Conservation (phyloP, 305 asterid species). For the Fraxinus floribunda region DNA sequence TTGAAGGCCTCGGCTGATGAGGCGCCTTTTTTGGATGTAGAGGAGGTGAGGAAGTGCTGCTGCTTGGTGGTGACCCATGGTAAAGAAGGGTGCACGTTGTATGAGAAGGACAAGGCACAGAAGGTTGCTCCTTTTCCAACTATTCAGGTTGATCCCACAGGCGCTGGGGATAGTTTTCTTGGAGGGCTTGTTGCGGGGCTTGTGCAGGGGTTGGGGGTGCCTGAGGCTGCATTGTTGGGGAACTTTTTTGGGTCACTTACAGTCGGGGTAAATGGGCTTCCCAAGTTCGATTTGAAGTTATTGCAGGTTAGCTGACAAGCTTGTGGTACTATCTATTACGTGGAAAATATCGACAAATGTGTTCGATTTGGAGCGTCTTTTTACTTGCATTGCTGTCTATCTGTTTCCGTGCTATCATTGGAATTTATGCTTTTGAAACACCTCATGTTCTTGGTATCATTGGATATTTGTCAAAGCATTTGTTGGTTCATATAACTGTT, state of each 20-base stretch:
- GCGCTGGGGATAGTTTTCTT: constrained; percentile 94
- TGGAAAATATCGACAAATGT: not conserved
- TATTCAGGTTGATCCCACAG: constrained; percentile 86
- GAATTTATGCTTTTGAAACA: not conserved
- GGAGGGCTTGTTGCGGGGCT: constrained; percentile 87
- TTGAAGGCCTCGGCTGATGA: constrained; percentile 86
- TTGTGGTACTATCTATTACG: not conserved
- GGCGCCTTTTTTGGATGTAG: constrained; percentile 65
- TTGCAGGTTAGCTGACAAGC: constrained; percentile 60
- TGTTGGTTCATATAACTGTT: not conserved
- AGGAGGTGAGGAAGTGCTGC: constrained; percentile 64
- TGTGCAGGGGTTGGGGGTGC: constrained; percentile 61
- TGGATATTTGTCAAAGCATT: not conserved
- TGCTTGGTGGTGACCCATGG: constrained; percentile 90
- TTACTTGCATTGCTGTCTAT: not conserved
- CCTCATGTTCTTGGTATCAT: constrained; percentile 7
- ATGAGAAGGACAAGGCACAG: constrained; percentile 54
- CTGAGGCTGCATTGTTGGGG: constrained; percentile 87
- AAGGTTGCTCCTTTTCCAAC: constrained; percentile 65
- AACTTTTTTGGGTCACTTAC: constrained; percentile 87
- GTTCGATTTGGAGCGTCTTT: not conserved
- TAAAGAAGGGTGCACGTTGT: constrained; percentile 72
- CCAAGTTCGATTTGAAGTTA: constrained; percentile 56
- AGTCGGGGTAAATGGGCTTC: constrained; percentile 75
- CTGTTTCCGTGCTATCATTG: constrained; percentile 11